Evolutionary conservation across 2,329 filamentous ascomycete species (phyloP).

Genomic region (Xylariaceae sp.): DNA sequence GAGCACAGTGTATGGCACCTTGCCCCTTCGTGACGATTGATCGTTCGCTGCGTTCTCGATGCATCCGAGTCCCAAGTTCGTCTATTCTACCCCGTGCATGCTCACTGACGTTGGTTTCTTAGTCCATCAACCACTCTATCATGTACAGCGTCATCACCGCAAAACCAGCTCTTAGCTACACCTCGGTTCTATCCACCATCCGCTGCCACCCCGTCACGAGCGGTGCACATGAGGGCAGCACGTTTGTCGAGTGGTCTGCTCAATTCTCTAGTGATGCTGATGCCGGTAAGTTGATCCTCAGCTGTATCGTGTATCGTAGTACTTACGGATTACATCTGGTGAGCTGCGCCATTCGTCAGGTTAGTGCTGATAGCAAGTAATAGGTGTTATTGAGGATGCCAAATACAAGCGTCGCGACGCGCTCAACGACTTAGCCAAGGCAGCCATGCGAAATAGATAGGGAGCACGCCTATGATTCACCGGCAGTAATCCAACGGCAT

Average conservation of each 20-base stretch:
- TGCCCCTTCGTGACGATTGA: neutral
- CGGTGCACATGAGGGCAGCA: slow-evolving; percentile 57
- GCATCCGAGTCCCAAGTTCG: neutral
- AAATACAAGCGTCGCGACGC: slow-evolving; percentile 73
- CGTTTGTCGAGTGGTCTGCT: slow-evolving; percentile 63
- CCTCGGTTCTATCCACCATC: slow-evolving; percentile 61
- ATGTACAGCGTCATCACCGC: slow-evolving; percentile 67
- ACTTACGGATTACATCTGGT: neutral
- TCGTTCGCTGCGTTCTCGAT: neutral
- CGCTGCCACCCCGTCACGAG: slow-evolving; percentile 61
- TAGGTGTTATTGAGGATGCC: slow-evolving; percentile 67
- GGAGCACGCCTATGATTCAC: neutral
- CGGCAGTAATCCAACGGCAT: neutral
- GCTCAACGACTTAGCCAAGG: slow-evolving; percentile 58
- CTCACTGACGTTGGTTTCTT: neutral
- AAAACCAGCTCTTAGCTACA: slow-evolving; percentile 60
- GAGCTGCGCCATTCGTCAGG: neutral
- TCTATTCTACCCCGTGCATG: too few relatives aligned
- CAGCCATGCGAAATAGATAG: slow-evolving; percentile 35
- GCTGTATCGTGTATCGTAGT: too few relatives aligned
- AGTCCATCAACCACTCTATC: slow-evolving; percentile 69
- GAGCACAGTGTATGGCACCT: slow-evolving; percentile 58
- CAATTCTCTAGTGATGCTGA: slow-evolving; percentile 68
- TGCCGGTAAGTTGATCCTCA: slow-evolving; percentile 47
- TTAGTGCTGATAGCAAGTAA: slow-evolving; percentile 17